A percentile compares a stretch with the other conserved stretches of the same genome.
phyloP scores from a whole-genome alignment of 2,329 filamentous ascomycete species.

The Rutstroemia sp. region DNA sequence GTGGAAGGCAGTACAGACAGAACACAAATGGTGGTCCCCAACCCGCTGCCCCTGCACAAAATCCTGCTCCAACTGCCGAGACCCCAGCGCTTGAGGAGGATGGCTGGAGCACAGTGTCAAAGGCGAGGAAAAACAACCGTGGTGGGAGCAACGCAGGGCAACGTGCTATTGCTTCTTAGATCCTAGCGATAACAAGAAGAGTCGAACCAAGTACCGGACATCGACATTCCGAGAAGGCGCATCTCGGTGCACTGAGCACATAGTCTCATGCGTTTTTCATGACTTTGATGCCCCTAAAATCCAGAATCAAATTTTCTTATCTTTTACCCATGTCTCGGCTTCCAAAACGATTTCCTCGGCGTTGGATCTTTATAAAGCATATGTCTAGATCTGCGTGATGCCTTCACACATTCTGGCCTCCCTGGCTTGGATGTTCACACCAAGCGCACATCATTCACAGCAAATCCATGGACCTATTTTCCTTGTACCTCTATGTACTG shows the following conservation, averaged over 20 bases:
- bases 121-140: conserved; percentile 31
- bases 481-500: conserved; percentile 4
- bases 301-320: conserved; percentile 1
- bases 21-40: conserved; percentile 36
- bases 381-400: conserved; percentile 24
- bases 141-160: conserved; percentile 25
- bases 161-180: conserved; percentile 29
- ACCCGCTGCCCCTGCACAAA: conserved; percentile 36
- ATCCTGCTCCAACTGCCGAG: conserved; percentile 29
- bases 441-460: neutral
- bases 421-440: conserved; percentile 11
- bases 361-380: conserved; percentile 24
- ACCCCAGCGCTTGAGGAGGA: conserved; percentile 45
- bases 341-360: conserved; percentile 11
- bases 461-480: neutral
- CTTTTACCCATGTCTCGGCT: neutral
- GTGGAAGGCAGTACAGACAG: conserved; percentile 19
- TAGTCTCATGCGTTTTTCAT: neutral
- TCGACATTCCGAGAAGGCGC: conserved; percentile 9
- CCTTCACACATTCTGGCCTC: conserved; percentile 14
- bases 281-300: conserved; percentile 1
- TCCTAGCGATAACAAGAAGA: conserved; percentile 3
- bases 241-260: conserved; percentile 9
- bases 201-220: conserved; percentile 1
- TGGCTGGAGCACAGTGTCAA: conserved; percentile 55